Conservation (phyloP, 139 green algal species). For the Micromonas commoda region DNA sequence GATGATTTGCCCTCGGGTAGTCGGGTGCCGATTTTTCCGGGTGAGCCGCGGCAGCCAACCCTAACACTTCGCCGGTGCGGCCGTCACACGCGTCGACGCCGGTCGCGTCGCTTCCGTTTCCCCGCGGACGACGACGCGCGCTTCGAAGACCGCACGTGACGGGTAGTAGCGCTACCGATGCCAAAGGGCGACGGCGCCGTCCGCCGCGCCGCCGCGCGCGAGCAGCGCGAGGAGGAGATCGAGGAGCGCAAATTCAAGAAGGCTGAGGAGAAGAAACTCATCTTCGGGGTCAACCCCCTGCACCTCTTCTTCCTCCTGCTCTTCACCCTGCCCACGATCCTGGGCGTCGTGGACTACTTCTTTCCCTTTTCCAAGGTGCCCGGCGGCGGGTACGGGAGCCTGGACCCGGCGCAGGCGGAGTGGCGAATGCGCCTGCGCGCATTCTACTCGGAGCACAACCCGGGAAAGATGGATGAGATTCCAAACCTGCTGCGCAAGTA, state of each 20-base stretch:
- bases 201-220: too few species aligned
- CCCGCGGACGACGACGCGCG: too few species aligned
- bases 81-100: too few species aligned
- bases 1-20: too few species aligned
- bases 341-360: constrained; percentile 15
- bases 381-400: not conserved
- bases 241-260: not conserved
- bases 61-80: too few species aligned
- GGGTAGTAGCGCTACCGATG: too few species aligned
- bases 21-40: too few species aligned
- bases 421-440: not conserved
- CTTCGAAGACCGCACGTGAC: too few species aligned
- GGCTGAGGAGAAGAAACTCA: not conserved
- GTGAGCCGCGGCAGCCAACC: too few species aligned
- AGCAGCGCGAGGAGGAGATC: not conserved
- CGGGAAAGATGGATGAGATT: constrained; percentile 17
- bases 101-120: too few species aligned
- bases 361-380: not conserved
- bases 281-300: not conserved
- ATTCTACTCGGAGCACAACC: constrained; percentile 13
- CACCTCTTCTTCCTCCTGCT: constrained; percentile 15
- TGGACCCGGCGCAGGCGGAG: not conserved
- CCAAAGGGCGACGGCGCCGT: not conserved
- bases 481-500: not conserved
- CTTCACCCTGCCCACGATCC: not conserved